Percentiles rank a stretch among this genome's conserved stretches.
Evolutionary conservation across 2,329 filamentous ascomycete species (phyloP).

Genomic region (Aspergillus ochraceoroseus): DNA sequence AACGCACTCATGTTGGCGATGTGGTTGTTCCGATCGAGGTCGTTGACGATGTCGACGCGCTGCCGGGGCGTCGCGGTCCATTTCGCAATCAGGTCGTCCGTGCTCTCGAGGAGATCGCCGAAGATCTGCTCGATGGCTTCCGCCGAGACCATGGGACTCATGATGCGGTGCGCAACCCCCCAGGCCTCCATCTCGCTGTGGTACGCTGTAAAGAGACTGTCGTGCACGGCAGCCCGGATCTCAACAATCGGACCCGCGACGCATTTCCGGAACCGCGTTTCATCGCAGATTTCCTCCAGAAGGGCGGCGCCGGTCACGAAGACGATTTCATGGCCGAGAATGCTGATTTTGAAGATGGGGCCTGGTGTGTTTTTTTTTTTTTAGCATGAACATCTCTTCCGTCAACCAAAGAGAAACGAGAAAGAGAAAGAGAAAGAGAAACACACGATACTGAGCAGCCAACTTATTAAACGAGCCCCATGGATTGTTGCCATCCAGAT

Average conservation of each 20-base stretch:
- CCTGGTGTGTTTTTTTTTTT: slow-evolving; percentile 47
- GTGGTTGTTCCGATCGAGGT: slow-evolving; percentile 53
- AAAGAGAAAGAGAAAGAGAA: not conserved
- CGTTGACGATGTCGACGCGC: slow-evolving; percentile 45
- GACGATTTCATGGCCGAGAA: slow-evolving; percentile 45
- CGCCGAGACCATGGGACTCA: slow-evolving; percentile 45
- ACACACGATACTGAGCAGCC: slow-evolving; percentile 45
- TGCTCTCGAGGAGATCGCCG: slow-evolving; percentile 48
- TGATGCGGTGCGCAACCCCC: slow-evolving; percentile 57
- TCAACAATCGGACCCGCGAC: slow-evolving; percentile 52
- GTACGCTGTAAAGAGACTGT: slow-evolving; percentile 62
- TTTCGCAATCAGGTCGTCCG: slow-evolving; percentile 48
- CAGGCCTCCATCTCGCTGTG: slow-evolving; percentile 50
- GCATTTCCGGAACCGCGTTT: slow-evolving; percentile 54
- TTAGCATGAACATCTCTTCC: too few relatives aligned
- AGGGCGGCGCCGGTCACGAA: slow-evolving; percentile 53
- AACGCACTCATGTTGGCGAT: slow-evolving; percentile 50
- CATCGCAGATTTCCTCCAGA: slow-evolving; percentile 61
- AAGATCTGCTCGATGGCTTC: slow-evolving; percentile 42
- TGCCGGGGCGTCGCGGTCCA: slow-evolving; percentile 46
- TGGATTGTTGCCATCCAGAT: slow-evolving; percentile 48
- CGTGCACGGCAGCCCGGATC: slow-evolving; percentile 57
- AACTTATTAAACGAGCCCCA: slow-evolving; percentile 50
- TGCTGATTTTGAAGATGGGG: slow-evolving; percentile 56
- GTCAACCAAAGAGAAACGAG: not conserved